Evolutionary conservation across 257 asterid genomes (phyloP), one percentile per base, ranked within the genome.

Genomic region (Plectranthus barbatus): DNA sequence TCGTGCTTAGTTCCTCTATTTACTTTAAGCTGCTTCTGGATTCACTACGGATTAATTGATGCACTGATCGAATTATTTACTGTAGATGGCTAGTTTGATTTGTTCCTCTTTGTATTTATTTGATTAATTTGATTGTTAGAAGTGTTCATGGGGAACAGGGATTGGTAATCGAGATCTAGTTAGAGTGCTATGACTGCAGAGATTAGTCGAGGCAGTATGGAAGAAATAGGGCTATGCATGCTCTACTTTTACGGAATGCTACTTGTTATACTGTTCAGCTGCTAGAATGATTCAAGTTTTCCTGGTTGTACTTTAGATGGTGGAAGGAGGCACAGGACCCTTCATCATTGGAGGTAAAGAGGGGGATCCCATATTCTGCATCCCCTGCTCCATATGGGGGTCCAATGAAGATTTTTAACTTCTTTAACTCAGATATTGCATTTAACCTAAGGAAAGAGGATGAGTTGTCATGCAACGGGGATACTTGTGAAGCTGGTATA

Each of bases 241-340:
- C 51, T 45, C 23, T 31, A 18, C 12, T 39, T 55, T 64, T 26
- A 41, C 34, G 42, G 56, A 26, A 47, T 41, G 11, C 48, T 29
- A 9, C 52, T 60, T 64, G 29, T 23, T 60, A 19, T n/a, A n/a
- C 47, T 29, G 24, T 42, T 60, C 11, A 26, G 45, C 10, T 76
- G 20, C 37, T 34, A 20, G 52, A 29, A 2, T 24, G 26, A 56
- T 37, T 14, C 18, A 45, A 65, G 56, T 62, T 61, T 60, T 17
- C 26, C 52, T 76, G 58, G 49, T 37, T 74, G 53, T 61, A 61
- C 66, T 69, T 48, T 72, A 92, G 97, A 79, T 92, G 99, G 99
- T 92, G 99, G 96, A 86, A 80, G 84, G 97, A 89, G 76, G 96
- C 96, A 17, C 97, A 78, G 68, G 90, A 83, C 51, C 62, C 93